phyloP scores from a whole-genome alignment of 177 flowering plant genomes.

The Vitis hybrid region DNA sequence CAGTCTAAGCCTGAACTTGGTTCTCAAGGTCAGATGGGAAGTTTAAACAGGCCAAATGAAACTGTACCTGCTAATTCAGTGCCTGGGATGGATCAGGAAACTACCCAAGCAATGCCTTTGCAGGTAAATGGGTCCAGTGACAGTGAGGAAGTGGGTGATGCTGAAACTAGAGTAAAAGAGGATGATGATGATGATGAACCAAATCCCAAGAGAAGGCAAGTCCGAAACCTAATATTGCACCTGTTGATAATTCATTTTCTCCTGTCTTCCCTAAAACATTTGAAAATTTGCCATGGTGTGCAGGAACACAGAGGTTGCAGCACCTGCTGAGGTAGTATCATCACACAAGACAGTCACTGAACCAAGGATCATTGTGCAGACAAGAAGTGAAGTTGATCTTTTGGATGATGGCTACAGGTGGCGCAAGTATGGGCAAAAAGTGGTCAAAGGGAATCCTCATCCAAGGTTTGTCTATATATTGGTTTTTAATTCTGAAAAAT shows the following conservation, averaged over 20 bases:
- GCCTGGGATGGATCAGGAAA: constrained; percentile 37
- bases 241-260: background rate
- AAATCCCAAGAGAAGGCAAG: constrained; percentile 79
- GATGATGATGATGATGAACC: constrained; percentile 55
- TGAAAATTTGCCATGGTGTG: constrained; percentile 7
- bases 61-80: constrained; percentile 22
- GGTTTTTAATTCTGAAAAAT: background rate
- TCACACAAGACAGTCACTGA: constrained; percentile 78
- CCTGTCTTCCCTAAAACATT: background rate
- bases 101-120: constrained; percentile 33
- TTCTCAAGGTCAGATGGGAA: constrained; percentile 26
- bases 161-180: constrained; percentile 30
- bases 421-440: constrained; percentile 99
- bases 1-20: constrained; percentile 33
- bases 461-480: constrained; percentile 56
- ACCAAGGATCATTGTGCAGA: constrained; percentile 87
- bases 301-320: constrained; percentile 54
- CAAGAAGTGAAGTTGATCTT: constrained; percentile 95
- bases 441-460: constrained; percentile 93
- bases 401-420: constrained; percentile 97
- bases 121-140: constrained; percentile 46
- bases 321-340: constrained; percentile 31
- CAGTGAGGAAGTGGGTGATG: constrained; percentile 50
- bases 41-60: constrained; percentile 26
- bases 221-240: background rate